Conservation (phyloP, 179 eudicot species). For the Spergularia azorica region DNA sequence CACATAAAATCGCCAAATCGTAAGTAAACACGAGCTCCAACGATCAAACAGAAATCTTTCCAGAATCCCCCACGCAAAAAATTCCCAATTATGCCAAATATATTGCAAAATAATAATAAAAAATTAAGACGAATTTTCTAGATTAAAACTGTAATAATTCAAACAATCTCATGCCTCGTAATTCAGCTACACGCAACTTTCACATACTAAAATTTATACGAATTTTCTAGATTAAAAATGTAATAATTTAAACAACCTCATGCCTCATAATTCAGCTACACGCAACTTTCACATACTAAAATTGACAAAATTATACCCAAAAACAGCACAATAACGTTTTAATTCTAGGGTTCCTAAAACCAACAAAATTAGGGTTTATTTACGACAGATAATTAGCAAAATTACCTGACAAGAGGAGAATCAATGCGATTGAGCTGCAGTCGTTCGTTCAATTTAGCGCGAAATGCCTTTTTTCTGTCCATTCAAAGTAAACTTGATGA, state of each 20-base stretch:
- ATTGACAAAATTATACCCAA: not conserved
- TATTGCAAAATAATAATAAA: not conserved
- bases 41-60: too few species aligned
- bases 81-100: too few species aligned
- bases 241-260: not conserved
- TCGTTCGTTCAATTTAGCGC: slow-evolving; percentile 64
- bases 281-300: not conserved
- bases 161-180: not conserved
- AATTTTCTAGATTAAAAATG: too few species aligned
- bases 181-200: not conserved
- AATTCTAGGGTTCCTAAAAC: not conserved
- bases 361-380: not conserved
- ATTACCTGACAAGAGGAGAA: slow-evolving; percentile 78
- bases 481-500: slow-evolving; percentile 13
- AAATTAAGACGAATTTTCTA: too few species aligned
- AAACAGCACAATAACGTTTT: not conserved
- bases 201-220: not conserved
- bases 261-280: not conserved
- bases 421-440: slow-evolving; percentile 67
- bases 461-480: slow-evolving; percentile 69
- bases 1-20: too few species aligned
- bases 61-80: too few species aligned
- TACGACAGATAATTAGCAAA: too few species aligned
- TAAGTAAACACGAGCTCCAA: too few species aligned
- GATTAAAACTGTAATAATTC: not conserved